Conservation (phyloP, 768 basidiomycete species). For the Leucogyrophana mollusca region DNA sequence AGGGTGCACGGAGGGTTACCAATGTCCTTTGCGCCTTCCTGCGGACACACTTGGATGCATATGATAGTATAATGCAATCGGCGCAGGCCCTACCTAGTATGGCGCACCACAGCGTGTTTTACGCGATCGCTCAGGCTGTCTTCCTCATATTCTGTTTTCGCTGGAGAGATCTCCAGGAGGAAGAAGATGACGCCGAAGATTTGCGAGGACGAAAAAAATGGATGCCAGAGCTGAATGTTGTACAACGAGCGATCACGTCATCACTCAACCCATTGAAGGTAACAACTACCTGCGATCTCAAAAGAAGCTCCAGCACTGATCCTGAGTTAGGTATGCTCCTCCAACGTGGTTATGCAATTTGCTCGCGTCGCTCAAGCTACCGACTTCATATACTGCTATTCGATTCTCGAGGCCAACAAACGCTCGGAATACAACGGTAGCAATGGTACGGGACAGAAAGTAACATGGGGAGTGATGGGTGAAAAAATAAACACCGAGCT, state of each 20-base stretch:
- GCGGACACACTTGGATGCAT: slow-evolving; percentile 70
- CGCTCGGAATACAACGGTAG: slow-evolving; percentile 52
- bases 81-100: slow-evolving; percentile 32
- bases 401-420: slow-evolving; percentile 86
- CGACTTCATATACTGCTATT: slow-evolving; percentile 91
- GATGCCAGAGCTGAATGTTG: slow-evolving; percentile 76
- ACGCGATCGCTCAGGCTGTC: slow-evolving; percentile 87
- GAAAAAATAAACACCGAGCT: slow-evolving; percentile 61
- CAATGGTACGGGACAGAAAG: slow-evolving; percentile 12
- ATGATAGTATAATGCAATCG: slow-evolving; percentile 48
- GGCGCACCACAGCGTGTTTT: slow-evolving; percentile 72
- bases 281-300: background rate
- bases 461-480: slow-evolving; percentile 27
- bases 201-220: slow-evolving; percentile 62
- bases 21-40: slow-evolving; percentile 87
- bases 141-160: slow-evolving; percentile 98
- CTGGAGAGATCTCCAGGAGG: slow-evolving; percentile 82
- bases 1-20: slow-evolving; percentile 70
- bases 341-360: slow-evolving; percentile 90
- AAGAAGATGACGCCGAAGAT: slow-evolving; percentile 54
- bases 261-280: slow-evolving; percentile 91
- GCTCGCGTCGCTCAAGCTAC: slow-evolving; percentile 90
- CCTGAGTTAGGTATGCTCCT: slow-evolving; percentile 70
- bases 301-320: background rate
- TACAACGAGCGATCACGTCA: slow-evolving; percentile 79